A percentile compares a stretch with the other conserved stretches of the same genome.
These are phyloP conservation scores for Annulohypoxylon nitens DNA, from an alignment of 495 filamentous ascomycete genomes.

Conservation along the genomic window DNA sequence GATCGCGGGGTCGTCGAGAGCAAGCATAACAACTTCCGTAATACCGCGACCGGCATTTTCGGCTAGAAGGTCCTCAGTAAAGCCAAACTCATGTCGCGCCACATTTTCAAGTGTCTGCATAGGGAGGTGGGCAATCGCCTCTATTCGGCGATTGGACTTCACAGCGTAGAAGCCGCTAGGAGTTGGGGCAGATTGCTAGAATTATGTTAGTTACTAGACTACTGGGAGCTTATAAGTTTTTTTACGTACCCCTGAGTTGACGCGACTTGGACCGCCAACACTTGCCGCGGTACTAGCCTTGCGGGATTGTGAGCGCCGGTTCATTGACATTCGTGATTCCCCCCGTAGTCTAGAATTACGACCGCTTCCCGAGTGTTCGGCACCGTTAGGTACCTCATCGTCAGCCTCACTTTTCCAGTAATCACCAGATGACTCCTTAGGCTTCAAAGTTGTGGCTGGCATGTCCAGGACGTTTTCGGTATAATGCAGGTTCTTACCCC, in stretches of 20 bases:
- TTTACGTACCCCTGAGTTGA: constrained; percentile 61
- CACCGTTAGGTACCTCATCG: constrained; percentile 65
- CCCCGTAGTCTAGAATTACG: constrained; percentile 62
- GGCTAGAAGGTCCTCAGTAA: constrained; percentile 89
- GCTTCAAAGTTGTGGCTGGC: constrained; percentile 55
- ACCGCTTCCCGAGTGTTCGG: constrained; percentile 64
- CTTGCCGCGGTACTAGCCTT: constrained; percentile 68
- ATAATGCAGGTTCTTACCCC: constrained; percentile 91
- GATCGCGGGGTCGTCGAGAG: constrained; percentile 68
- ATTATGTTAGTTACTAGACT: neutral
- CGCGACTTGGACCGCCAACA: constrained; percentile 54
- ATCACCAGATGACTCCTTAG: constrained; percentile 57
- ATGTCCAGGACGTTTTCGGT: constrained; percentile 90
- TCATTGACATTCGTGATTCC: constrained; percentile 60
- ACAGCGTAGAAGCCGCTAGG: constrained; percentile 61
- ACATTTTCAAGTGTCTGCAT: constrained; percentile 93
- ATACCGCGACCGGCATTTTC: constrained; percentile 92
- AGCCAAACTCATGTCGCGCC: constrained; percentile 82
- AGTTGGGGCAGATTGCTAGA: constrained; percentile 2
- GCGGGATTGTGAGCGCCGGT: constrained; percentile 67
- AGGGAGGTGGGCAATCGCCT: constrained; percentile 84
- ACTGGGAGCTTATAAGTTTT: constrained; percentile 9
- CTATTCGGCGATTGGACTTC: constrained; percentile 77
- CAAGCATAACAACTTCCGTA: constrained; percentile 80
- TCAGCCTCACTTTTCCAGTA: constrained; percentile 79